Evolutionary conservation across 768 basidiomycete genomes (phyloP).

Genomic region (Leccinum pellstonianum): DNA sequence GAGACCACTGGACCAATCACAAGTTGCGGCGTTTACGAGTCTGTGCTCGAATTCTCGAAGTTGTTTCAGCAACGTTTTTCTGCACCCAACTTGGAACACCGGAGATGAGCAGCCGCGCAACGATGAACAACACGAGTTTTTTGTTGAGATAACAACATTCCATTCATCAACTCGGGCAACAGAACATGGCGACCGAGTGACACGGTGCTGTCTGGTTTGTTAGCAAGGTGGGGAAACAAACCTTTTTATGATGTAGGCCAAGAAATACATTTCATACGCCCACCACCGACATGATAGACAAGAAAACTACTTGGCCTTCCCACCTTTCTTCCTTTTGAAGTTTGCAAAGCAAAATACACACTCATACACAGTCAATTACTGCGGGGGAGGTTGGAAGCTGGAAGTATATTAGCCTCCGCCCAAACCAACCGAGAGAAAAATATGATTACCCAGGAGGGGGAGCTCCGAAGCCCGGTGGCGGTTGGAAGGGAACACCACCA

Average conservation of each 20-base stretch:
- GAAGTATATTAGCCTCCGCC: constrained; percentile 6
- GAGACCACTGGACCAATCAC: constrained; percentile 26
- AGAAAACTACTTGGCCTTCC: constrained; percentile 27
- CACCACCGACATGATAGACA: constrained; percentile 19
- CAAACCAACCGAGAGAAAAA: background rate
- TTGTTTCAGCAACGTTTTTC: constrained; percentile 28
- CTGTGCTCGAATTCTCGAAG: constrained; percentile 30
- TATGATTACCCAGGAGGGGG: constrained; percentile 78
- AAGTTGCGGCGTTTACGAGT: constrained; percentile 26
- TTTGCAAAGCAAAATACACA: constrained; percentile 12
- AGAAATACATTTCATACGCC: constrained; percentile 29
- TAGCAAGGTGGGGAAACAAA: constrained; percentile 30
- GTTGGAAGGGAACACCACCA: constrained; percentile 75
- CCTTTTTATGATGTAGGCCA: constrained; percentile 21
- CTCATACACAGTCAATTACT: constrained; percentile 26
- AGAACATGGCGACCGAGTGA: constrained; percentile 22
- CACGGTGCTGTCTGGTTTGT: constrained; percentile 23
- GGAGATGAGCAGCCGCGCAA: constrained; percentile 27
- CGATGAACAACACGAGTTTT: constrained; percentile 18
- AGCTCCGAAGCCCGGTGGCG: constrained; percentile 77
- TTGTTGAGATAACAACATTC: constrained; percentile 13
- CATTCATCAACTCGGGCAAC: constrained; percentile 22
- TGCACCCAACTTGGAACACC: constrained; percentile 19
- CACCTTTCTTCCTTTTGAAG: constrained; percentile 21
- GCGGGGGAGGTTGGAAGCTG: constrained; percentile 51